Percentiles rank a stretch among this genome's conserved stretches.
Conservation (phyloP, 495 filamentous ascomycete species). For the Penicillium subrubescens region DNA sequence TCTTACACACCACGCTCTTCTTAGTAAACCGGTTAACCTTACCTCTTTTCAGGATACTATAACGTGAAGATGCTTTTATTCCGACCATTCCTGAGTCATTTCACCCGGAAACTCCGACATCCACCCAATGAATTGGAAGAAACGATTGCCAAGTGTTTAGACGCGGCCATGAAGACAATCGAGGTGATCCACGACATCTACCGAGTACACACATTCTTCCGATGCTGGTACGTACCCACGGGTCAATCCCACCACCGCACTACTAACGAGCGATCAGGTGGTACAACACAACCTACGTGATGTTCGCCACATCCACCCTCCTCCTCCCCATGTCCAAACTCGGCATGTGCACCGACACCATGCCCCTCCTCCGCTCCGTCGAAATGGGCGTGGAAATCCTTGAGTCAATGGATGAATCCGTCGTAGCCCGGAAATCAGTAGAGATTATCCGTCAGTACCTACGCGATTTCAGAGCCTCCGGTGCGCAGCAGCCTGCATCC, state of each 20-base stretch:
- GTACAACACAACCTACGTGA: conserved; percentile 50
- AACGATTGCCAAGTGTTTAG: conserved; percentile 40
- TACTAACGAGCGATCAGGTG: conserved; percentile 31
- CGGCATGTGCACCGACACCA: conserved; percentile 35
- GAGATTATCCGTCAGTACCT: conserved; percentile 44
- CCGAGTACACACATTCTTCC: conserved; percentile 45
- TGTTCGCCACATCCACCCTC: conserved; percentile 45
- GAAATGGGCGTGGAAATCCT: conserved; percentile 46
- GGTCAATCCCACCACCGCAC: not conserved
- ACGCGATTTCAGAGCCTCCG: conserved; percentile 34
- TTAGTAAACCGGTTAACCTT: not conserved
- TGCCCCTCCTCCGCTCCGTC: conserved; percentile 34
- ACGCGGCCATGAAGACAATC: conserved; percentile 43
- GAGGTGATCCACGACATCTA: conserved; percentile 47
- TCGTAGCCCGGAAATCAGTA: conserved; percentile 42
- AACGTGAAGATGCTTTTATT: conserved; percentile 47
- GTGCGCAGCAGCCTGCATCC: conserved; percentile 6
- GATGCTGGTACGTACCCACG: conserved; percentile 36
- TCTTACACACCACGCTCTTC: not conserved
- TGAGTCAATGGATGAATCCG: conserved; percentile 47
- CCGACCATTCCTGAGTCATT: conserved; percentile 42
- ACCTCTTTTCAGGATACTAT: conserved; percentile 33
- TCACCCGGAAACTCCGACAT: conserved; percentile 38
- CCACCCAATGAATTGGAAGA: conserved; percentile 35
- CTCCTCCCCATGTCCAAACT: conserved; percentile 44